Conservation (phyloP, 2,329 filamentous ascomycete species). For the Fusarium sacchari region DNA sequence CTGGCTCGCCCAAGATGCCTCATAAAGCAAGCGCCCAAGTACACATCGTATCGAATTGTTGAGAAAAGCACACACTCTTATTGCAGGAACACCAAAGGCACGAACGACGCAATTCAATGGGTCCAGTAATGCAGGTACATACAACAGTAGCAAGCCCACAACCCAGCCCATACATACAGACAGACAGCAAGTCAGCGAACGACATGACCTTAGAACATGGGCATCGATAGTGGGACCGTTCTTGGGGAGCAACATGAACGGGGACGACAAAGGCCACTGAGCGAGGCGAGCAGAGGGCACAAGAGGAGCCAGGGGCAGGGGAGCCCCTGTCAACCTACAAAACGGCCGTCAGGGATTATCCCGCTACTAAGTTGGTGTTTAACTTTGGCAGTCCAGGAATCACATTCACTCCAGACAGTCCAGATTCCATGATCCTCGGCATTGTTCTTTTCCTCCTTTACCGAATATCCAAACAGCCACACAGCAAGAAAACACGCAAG, state of each 20-base stretch:
- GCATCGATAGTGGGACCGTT: slow-evolving; percentile 23
- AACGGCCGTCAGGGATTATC: slow-evolving; percentile 35
- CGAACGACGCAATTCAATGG: slow-evolving; percentile 11
- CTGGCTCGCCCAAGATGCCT: slow-evolving; percentile 4
- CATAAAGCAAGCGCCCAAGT: neutral
- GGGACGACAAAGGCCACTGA: slow-evolving; percentile 13
- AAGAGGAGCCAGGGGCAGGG: slow-evolving; percentile 16
- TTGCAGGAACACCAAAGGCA: slow-evolving; percentile 10
- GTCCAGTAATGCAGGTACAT: slow-evolving; percentile 34
- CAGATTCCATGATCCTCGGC: neutral
- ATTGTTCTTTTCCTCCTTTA: neutral
- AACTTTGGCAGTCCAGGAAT: slow-evolving; percentile 24
- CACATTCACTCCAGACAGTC: neutral
- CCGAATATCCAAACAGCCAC: slow-evolving; percentile 11
- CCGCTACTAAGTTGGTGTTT: slow-evolving; percentile 13
- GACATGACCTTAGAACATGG: slow-evolving; percentile 19
- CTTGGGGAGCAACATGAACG: slow-evolving; percentile 15
- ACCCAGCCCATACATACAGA: slow-evolving; percentile 7
- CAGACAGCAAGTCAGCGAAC: slow-evolving; percentile 15
- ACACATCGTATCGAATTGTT: neutral
- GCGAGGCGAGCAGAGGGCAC: slow-evolving; percentile 21
- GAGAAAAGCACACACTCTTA: neutral
- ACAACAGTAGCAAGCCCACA: slow-evolving; percentile 10
- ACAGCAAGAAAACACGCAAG: slow-evolving; percentile 18
- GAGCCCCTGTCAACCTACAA: slow-evolving; percentile 21